Evolutionary conservation across 495 filamentous ascomycete genomes (phyloP), one percentile per base, ranked within the genome.

Genomic region (Echria macrotheca): DNA sequence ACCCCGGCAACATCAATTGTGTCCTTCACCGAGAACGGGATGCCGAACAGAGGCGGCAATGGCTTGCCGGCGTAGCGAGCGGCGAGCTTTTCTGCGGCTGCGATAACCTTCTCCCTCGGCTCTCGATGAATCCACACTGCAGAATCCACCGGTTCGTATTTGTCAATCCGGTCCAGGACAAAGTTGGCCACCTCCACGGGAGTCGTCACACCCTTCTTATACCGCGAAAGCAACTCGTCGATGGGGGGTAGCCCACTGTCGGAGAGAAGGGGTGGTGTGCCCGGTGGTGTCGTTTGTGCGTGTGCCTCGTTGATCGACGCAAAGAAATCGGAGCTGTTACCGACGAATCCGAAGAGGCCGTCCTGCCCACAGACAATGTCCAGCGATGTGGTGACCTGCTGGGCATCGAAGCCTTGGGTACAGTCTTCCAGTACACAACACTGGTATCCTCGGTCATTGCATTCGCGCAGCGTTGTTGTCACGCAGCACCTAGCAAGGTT

Each of bases 401-500:
- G 59, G 9, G 52, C 52, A 45, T 69, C 63, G 38, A 68, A 69
- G 0, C 63, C 66, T n/a, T 61, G 65, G 11, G 61, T 68, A 39
- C 68, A 68, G 50, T 68, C 59, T 4, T 62, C 55, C 15, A 64
- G 69, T 57, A 73, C 59, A 68, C 77, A 75, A 66, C 84, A 87
- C 52, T 88, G 83, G 55, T 82, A 88, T 0, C 84, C 85, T 10
- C 84, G 79, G 61, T 87, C 85, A 59, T 83, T 84, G 42, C 82
- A 83, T 54, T 88, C 85, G 38, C 83, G 72, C 49, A 87, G 71
- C 1, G 83, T 87, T 1, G 78, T 83, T 15, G 76, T 79, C 4
- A 88, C 82, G 51, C 83, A 87, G 19, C 83, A 62, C 33, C 59
- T 62, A 26, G 11, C 2, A 10, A 18, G 5, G 25, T 40, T 14